Evolutionary conservation across 345 rosid species (phyloP).

Genomic region (Hevea brasiliensis): DNA sequence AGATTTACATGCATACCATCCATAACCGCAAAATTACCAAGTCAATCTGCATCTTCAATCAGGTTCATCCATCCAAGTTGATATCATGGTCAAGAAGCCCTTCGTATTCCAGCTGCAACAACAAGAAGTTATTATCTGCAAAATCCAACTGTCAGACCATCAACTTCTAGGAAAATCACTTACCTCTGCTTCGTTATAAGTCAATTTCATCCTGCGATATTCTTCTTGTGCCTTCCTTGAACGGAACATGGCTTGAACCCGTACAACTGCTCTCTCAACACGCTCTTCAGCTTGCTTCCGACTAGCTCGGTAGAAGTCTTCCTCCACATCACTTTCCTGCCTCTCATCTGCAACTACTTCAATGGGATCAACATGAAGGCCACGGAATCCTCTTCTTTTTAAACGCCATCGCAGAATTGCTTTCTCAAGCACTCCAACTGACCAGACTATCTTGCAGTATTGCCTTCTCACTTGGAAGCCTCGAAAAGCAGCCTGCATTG

Average conservation of each 20-base stretch:
- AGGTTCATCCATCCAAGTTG: conserved; percentile 32
- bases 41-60: neutral
- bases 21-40: neutral
- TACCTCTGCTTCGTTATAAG: conserved; percentile 67
- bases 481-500: conserved; percentile 78
- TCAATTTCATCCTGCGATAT: conserved; percentile 79
- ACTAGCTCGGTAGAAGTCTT: conserved; percentile 73
- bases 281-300: conserved; percentile 92
- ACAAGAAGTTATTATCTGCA: neutral
- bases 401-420: conserved; percentile 83
- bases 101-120: conserved; percentile 69
- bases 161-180: conserved; percentile 15
- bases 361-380: conserved; percentile 54
- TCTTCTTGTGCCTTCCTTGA: conserved; percentile 93
- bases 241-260: conserved; percentile 91
- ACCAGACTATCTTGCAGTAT: conserved; percentile 77
- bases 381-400: conserved; percentile 83
- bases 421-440: conserved; percentile 94
- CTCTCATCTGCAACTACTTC: conserved; percentile 29
- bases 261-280: conserved; percentile 75
- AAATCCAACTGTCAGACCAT: neutral
- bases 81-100: conserved; percentile 31
- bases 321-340: conserved; percentile 51
- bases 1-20: neutral
- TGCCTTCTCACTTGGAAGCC: conserved; percentile 81